Evolutionary conservation across 805 yeast genomes (phyloP).

Genomic region (Yarrowia sp.): DNA sequence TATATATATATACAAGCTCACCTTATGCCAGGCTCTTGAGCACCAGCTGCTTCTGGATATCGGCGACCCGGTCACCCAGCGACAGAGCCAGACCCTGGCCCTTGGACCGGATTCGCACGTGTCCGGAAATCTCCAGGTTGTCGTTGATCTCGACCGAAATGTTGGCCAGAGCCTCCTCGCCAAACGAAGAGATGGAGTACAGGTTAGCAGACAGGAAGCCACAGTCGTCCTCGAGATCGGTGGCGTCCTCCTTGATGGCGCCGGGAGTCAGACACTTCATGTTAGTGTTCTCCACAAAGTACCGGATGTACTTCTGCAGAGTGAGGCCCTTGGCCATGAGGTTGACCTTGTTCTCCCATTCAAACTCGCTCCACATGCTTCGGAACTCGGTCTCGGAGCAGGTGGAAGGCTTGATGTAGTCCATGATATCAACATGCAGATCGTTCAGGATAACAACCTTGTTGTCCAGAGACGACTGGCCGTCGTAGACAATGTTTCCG

Average conservation of each 20-base stretch:
- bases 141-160: constrained; percentile 85
- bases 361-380: constrained; percentile 98
- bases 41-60: constrained; percentile 59
- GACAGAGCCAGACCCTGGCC: constrained; percentile 97
- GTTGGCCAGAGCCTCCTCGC: constrained; percentile 97
- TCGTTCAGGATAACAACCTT: constrained; percentile 92
- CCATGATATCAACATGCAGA: constrained; percentile 95
- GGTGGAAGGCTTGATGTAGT: constrained; percentile 93
- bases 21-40: constrained; percentile 30
- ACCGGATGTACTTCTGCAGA: constrained; percentile 78
- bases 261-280: constrained; percentile 94
- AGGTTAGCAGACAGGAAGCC: constrained; percentile 92
- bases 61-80: constrained; percentile 90
- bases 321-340: constrained; percentile 58
- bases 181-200: constrained; percentile 90
- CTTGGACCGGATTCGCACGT: constrained; percentile 94
- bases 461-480: constrained; percentile 88
- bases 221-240: constrained; percentile 58
- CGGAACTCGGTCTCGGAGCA: constrained; percentile 91
- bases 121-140: constrained; percentile 83
- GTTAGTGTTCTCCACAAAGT: constrained; percentile 80
- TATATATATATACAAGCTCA: constrained; percentile 18
- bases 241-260: constrained; percentile 71
- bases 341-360: constrained; percentile 98
- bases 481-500: constrained; percentile 96